Evolutionary conservation across 192 early-diverging fungal genomes (phyloP).

Genomic region (Entomortierella lignicola): DNA sequence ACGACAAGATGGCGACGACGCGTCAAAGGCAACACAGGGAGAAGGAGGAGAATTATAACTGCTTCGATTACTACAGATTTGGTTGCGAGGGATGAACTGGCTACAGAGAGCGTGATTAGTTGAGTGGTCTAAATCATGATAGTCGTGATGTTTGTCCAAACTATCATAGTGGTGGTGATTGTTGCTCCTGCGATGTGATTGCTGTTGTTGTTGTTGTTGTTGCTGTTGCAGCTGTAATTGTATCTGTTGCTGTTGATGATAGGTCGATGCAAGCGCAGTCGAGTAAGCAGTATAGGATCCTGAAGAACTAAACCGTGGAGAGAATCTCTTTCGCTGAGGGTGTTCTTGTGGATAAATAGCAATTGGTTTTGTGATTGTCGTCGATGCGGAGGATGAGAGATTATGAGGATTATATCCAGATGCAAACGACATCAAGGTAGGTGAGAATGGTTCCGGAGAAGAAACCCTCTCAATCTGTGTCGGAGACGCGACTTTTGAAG

Average conservation of each 20-base stretch:
- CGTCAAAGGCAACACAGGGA: conserved; percentile 15
- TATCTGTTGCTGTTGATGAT: conserved; percentile 32
- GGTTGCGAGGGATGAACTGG: background rate
- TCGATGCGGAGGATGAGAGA: background rate
- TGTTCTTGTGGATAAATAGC: conserved; percentile 48
- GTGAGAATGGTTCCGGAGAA: background rate
- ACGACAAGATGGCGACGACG: conserved; percentile 26
- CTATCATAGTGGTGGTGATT: conserved; percentile 7
- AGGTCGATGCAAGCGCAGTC: conserved; percentile 33
- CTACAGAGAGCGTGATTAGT: background rate
- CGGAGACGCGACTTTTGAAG: conserved; percentile 5
- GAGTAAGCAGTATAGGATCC: conserved; percentile 35
- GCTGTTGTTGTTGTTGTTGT: conserved; percentile 18
- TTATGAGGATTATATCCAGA: conserved; percentile 21
- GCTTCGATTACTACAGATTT: conserved; percentile 11
- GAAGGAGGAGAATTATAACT: conserved; percentile 11
- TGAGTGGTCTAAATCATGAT: background rate
- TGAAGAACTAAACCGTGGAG: conserved; percentile 27
- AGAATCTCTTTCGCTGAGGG: conserved; percentile 31
- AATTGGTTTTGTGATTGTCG: conserved; percentile 18
- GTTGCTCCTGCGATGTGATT: conserved; percentile 11
- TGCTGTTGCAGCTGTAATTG: conserved; percentile 27
- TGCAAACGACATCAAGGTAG: conserved; percentile 33
- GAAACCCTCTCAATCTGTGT: background rate
- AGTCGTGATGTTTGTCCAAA: background rate